A percentile compares a stretch with the other conserved stretches of the same genome.
Conservation (phyloP, 2,329 filamentous ascomycete genomes). For the Aspergillus cejpii region DNA sequence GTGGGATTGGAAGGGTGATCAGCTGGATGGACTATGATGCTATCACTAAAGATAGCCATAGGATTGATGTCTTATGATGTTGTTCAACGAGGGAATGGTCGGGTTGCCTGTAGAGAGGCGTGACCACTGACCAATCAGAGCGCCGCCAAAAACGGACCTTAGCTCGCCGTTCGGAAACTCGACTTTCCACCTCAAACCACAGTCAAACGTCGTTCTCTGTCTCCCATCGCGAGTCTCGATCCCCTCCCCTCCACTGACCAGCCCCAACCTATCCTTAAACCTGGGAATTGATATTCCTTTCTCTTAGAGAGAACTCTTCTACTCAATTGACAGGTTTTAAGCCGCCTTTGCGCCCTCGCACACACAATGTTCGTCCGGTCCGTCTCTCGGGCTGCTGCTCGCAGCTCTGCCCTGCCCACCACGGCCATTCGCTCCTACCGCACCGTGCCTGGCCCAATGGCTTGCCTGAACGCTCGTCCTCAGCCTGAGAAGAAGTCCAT, state of each 20-base stretch:
- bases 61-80: slow-evolving; percentile 15
- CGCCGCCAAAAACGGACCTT: slow-evolving; percentile 29
- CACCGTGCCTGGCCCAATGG: slow-evolving; percentile 29
- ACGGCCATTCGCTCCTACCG: slow-evolving; percentile 31
- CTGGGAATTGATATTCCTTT: slow-evolving; percentile 22
- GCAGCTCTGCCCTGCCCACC: slow-evolving; percentile 36
- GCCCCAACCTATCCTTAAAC: slow-evolving; percentile 18
- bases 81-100: slow-evolving; percentile 11
- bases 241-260: slow-evolving; percentile 26
- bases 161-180: slow-evolving; percentile 33
- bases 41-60: too few species aligned
- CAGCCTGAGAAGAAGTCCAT: slow-evolving; percentile 30
- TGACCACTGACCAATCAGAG: slow-evolving; percentile 30
- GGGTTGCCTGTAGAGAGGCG: slow-evolving; percentile 12
- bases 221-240: slow-evolving; percentile 26
- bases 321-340: slow-evolving; percentile 25
- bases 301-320: slow-evolving; percentile 15
- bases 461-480: slow-evolving; percentile 35
- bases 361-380: slow-evolving; percentile 45
- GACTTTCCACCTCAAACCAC: slow-evolving; percentile 39
- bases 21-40: too few species aligned
- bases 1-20: neutral
- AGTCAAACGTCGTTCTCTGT: slow-evolving; percentile 29
- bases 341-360: slow-evolving; percentile 24
- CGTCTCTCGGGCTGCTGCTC: slow-evolving; percentile 41